Evolutionary conservation across 1,139 yeast genomes (phyloP).

Genomic region (Sugiyamaella neomexicana): DNA sequence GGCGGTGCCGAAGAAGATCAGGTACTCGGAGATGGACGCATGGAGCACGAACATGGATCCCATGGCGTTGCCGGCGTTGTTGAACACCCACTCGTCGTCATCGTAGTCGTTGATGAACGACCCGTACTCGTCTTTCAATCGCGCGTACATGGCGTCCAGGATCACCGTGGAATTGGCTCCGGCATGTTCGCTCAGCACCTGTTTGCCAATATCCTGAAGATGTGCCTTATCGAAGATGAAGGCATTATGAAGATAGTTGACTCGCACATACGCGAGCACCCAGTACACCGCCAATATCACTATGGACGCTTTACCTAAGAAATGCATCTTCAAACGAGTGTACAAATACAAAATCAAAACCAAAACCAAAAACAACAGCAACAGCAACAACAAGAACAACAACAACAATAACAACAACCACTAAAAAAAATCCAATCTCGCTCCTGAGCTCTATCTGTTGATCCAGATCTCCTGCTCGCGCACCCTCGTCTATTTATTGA

Average conservation of each 20-base stretch:
- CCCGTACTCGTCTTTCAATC: constrained; percentile 64
- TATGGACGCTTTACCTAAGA: constrained; percentile 18
- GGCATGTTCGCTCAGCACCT: constrained; percentile 52
- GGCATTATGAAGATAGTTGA: constrained; percentile 52
- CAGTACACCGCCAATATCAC: constrained; percentile 21
- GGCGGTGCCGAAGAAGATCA: constrained; percentile 85
- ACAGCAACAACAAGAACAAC: too few species aligned
- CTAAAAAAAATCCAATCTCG: not conserved
- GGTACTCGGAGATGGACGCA: constrained; percentile 91
- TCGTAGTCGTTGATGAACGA: constrained; percentile 66
- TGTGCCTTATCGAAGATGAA: constrained; percentile 58
- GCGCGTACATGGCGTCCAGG: constrained; percentile 60
- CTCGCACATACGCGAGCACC: constrained; percentile 25
- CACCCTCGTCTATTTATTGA: not conserved
- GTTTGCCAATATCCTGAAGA: constrained; percentile 49
- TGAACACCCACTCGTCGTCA: constrained; percentile 87
- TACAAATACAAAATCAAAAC: not conserved
- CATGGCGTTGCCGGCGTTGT: constrained; percentile 99
- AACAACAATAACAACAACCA: too few species aligned
- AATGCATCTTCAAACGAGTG: constrained; percentile 11
- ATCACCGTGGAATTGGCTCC: constrained; percentile 62
- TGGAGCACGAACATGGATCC: constrained; percentile 94
- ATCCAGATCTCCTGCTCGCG: not conserved
- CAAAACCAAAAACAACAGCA: too few species aligned
- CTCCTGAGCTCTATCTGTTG: not conserved